Evolutionary conservation across 805 yeast species (phyloP).

Genomic region (Lipomyces orientalis): DNA sequence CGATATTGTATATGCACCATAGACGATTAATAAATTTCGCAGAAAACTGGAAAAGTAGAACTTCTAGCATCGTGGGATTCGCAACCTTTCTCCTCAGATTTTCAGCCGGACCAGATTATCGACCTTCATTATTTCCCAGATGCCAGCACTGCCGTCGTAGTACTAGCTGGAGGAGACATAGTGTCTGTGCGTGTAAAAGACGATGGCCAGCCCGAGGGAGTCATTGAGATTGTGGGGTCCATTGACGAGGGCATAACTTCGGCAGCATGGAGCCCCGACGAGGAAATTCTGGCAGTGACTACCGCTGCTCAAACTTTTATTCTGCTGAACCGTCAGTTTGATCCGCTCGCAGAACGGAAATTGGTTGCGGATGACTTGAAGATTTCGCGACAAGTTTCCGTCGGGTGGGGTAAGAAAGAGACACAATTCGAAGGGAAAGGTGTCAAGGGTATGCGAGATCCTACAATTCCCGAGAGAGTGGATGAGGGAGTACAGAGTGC

Average conservation of each 20-base stretch:
- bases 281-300: conserved; percentile 76
- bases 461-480: conserved; percentile 77
- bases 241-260: conserved; percentile 75
- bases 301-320: conserved; percentile 58
- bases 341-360: conserved; percentile 71
- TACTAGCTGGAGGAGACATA: conserved; percentile 78
- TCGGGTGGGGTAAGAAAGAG: conserved; percentile 98
- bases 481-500: conserved; percentile 69
- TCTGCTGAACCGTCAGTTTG: conserved; percentile 75
- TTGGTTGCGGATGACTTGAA: conserved; percentile 68
- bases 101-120: conserved; percentile 12
- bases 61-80: conserved; percentile 64
- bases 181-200: conserved; percentile 53
- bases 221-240: conserved; percentile 78
- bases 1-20: not conserved
- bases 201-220: conserved; percentile 56
- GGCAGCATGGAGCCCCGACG: conserved; percentile 90
- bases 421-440: conserved; percentile 97
- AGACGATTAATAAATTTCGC: not conserved
- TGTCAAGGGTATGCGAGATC: conserved; percentile 81
- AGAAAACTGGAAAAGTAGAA: conserved; percentile 54
- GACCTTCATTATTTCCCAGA: conserved; percentile 31
- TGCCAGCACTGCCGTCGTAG: conserved; percentile 46
- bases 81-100: not conserved
- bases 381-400: conserved; percentile 82